Evolutionary conservation across 257 asterid species (phyloP).

Genomic region (Solanum sejunctum): DNA sequence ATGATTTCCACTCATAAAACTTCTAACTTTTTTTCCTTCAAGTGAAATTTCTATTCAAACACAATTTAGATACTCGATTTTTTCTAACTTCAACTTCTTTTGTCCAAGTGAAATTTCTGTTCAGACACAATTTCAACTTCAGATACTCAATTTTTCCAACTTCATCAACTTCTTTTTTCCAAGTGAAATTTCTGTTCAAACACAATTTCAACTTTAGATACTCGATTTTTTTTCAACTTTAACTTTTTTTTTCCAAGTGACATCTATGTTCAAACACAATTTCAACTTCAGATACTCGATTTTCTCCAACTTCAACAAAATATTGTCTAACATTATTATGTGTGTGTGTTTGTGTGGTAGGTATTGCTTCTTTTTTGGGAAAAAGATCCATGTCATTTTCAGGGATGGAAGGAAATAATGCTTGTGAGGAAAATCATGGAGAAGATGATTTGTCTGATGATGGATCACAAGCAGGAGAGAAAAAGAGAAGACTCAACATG

Average conservation of each 20-base stretch:
- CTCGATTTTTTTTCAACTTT: background rate
- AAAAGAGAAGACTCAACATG: constrained; percentile 48
- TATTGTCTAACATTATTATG: background rate
- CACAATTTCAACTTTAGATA: background rate
- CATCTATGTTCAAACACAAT: background rate
- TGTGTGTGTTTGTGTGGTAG: background rate
- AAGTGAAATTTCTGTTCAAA: background rate
- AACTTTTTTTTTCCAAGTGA: too few relatives aligned
- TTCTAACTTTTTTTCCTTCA: background rate
- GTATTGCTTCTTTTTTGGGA: constrained; percentile 26
- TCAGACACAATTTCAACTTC: background rate
- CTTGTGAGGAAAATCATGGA: constrained; percentile 17
- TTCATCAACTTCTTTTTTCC: background rate
- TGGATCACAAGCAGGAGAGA: constrained; percentile 43
- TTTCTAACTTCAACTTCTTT: too few relatives aligned
- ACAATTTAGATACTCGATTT: background rate
- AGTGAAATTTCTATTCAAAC: background rate
- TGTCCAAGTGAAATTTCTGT: background rate
- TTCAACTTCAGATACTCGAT: background rate
- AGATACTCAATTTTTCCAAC: background rate
- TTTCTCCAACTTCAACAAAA: background rate
- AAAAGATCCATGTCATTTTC: constrained; percentile 39
- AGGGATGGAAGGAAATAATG: constrained; percentile 16
- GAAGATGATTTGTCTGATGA: constrained; percentile 52
- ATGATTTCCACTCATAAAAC: background rate